Base-by-base conservation (phyloP, 2,329 filamentous ascomycete genomes). In the Stemphylium lycopersici region DNA sequence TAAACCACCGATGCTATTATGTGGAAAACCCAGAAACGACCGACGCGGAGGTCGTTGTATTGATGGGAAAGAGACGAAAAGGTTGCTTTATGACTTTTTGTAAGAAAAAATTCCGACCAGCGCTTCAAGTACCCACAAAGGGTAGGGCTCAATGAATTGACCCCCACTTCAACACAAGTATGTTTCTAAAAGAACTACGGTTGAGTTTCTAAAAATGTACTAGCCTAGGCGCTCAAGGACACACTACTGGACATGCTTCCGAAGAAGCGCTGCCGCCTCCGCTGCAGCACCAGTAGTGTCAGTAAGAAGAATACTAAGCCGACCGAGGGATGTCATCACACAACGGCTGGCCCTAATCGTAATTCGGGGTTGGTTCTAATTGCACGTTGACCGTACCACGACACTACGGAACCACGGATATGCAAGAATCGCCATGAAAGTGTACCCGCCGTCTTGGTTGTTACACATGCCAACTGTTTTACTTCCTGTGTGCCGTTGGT, bases 1-100 rank as follows among this genome's bases (percentile, higher is more conserved):
- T 65, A 65, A 65, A 65, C 62, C 61, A 64, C 61, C 61, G 61
- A 64, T 64, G 61, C 61, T 40, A 4, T 12, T 13, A n/a, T 3
- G 11, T 16, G n/a, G 15, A 18, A 6, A 5, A 15, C 3, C 20
- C 20, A n/a, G 22, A 31, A 44, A 10, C 16, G n/a, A 24, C 6
- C 3, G 6, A 24, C 6, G 3, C 2, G 6, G 22, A 24, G 15
- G 22, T 15, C 12, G 32, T 26, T 44, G 10, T 1, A 40, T 51
- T 43, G 42, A 47, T 52, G 38, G 6, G 36, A 31, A 4, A 0
- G 2, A 7, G 5, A 0, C 13, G 10, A 15, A 4, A 6, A n/a
- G n/a, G 0, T 29, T 5, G 1, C 6, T 42, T 10, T 29, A 42
- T 42, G 10, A n/a, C n/a, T n/a, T n/a, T n/a, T 16, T 7, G 12